A percentile compares a stretch with the other conserved stretches of the same genome.
These are phyloP conservation scores for Solanum bulbocastanum DNA, from an alignment of 257 asterid species.

Conservation along the genomic window DNA sequence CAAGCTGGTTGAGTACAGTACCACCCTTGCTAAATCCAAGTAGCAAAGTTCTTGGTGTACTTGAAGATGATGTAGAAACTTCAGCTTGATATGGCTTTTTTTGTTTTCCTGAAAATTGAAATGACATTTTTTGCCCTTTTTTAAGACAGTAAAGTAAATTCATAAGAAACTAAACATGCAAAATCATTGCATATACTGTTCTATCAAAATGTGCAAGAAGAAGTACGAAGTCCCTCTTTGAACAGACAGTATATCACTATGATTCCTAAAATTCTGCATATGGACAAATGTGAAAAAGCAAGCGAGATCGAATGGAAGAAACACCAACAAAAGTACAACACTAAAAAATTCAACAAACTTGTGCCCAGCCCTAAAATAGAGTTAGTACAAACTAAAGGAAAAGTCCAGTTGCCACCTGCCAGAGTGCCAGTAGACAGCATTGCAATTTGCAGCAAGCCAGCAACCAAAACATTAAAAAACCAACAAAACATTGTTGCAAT, in stretches of 20 bases:
- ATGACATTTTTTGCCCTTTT: conserved; percentile 49
- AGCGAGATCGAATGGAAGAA: not conserved
- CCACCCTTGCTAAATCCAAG: conserved; percentile 99
- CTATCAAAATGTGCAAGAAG: not conserved
- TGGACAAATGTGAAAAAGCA: not conserved
- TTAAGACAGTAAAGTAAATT: not conserved
- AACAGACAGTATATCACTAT: not conserved
- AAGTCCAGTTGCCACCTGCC: too few relatives aligned
- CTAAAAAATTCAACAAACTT: too few relatives aligned
- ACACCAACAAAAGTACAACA: too few relatives aligned
- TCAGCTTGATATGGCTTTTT: conserved; percentile 32
- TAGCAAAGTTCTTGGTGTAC: conserved; percentile 54
- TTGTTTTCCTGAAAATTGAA: conserved; percentile 33
- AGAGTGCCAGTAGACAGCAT: too few relatives aligned
- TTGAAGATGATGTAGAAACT: conserved; percentile 24
- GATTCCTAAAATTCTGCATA: not conserved
- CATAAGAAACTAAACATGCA: not conserved
- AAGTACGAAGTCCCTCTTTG: not conserved
- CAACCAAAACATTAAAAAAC: too few relatives aligned
- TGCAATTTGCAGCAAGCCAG: too few relatives aligned
- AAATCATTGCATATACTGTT: not conserved
- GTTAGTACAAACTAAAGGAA: too few relatives aligned
- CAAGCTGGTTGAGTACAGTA: conserved; percentile 70
- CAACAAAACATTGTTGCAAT: too few relatives aligned
- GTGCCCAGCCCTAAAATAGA: too few relatives aligned